Percentiles rank a stretch among this genome's conserved stretches.
phyloP scores from a whole-genome alignment of 2,329 filamentous ascomycete species.

The Trematosphaeria pertusa region DNA sequence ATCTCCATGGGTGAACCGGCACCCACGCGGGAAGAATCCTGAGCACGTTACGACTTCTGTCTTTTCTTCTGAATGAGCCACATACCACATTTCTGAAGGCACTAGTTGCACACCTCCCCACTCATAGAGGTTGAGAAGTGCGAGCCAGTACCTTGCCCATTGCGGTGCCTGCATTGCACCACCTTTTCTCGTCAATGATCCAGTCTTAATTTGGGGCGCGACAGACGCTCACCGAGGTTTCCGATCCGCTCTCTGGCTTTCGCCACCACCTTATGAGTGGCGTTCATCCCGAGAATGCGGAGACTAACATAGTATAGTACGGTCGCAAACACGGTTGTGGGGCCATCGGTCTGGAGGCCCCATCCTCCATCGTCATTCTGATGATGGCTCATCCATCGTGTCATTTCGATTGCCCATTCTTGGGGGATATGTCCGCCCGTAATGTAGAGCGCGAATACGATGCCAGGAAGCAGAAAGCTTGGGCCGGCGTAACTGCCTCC shows the following conservation, averaged over 20 bases:
- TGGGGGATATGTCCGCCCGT: slow-evolving; percentile 83
- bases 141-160: slow-evolving; percentile 93
- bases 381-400: slow-evolving; percentile 83
- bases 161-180: slow-evolving; percentile 82
- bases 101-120: slow-evolving; percentile 94
- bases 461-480: slow-evolving; percentile 85
- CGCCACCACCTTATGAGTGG: slow-evolving; percentile 80
- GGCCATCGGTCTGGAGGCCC: slow-evolving; percentile 92
- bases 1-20: slow-evolving; percentile 84
- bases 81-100: slow-evolving; percentile 82
- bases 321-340: slow-evolving; percentile 87
- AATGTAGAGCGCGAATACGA: slow-evolving; percentile 84
- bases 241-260: slow-evolving; percentile 81
- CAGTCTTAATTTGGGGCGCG: too few relatives aligned
- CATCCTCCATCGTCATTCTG: slow-evolving; percentile 88
- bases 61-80: slow-evolving; percentile 14
- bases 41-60: too few relatives aligned
- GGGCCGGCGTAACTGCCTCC: slow-evolving; percentile 93
- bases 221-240: slow-evolving; percentile 61
- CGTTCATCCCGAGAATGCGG: slow-evolving; percentile 77
- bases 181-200: slow-evolving; percentile 41
- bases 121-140: slow-evolving; percentile 75
- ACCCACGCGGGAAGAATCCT: slow-evolving; percentile 83
- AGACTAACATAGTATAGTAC: slow-evolving; percentile 81
- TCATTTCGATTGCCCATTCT: slow-evolving; percentile 81